These are phyloP conservation scores for Urtica urens DNA, from an alignment of 306 rosid species.

Conservation along the genomic window DNA sequence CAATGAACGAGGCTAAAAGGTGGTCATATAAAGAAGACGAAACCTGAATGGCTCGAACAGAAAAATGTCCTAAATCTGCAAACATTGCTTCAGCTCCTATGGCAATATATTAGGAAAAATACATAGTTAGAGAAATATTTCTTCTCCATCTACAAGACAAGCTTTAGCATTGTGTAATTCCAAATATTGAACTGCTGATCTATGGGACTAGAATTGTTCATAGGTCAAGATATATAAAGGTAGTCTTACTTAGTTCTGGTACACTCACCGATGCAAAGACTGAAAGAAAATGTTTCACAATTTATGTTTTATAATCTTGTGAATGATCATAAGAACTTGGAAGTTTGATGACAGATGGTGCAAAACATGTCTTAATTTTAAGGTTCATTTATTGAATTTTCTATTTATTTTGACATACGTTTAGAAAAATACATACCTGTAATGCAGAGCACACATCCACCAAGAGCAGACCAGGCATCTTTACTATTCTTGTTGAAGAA, in stretches of 20 bases:
- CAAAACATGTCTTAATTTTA: too few species aligned
- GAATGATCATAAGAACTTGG: too few species aligned
- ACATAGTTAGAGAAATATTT: neutral
- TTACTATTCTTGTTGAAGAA: conserved; percentile 69
- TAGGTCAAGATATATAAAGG: neutral
- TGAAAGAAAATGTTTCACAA: too few species aligned
- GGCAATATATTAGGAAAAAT: conserved; percentile 17
- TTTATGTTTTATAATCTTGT: too few species aligned
- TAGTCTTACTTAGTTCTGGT: neutral
- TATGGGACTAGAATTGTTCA: neutral
- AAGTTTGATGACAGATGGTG: too few species aligned
- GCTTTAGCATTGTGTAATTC: too few species aligned
- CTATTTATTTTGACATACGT: conserved; percentile 1
- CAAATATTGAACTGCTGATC: neutral
- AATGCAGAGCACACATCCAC: conserved; percentile 93
- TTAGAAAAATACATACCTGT: conserved; percentile 50
- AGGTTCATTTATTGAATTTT: too few species aligned
- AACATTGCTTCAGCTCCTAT: conserved; percentile 98
- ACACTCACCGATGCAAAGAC: neutral
- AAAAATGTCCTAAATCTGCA: conserved; percentile 94
- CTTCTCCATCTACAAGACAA: neutral
- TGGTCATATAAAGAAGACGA: neutral
- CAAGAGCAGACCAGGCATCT: conserved; percentile 86
- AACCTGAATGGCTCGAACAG: conserved; percentile 85
- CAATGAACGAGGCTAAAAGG: conserved; percentile 8